phyloP scores from a whole-genome alignment of 2,329 filamentous ascomycete genomes.

The Dactylellina drechsleri region DNA sequence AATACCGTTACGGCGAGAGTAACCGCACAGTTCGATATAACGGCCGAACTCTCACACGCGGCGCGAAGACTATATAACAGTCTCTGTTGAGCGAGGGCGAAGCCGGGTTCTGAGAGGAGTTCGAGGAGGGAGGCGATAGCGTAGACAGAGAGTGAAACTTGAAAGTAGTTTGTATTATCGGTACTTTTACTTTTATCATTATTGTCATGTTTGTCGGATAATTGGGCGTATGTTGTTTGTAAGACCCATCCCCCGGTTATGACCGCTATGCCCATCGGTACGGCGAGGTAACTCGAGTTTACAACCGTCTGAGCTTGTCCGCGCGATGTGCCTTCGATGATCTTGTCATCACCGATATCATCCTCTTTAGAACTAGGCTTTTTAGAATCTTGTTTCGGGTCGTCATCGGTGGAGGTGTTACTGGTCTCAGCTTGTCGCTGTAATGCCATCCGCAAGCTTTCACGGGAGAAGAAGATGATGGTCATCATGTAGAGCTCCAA shows the following conservation, averaged over 20 bases:
- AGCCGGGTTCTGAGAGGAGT: constrained; percentile 85
- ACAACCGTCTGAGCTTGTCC: constrained; percentile 69
- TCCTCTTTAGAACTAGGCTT: background rate
- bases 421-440: constrained; percentile 74
- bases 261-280: constrained; percentile 74
- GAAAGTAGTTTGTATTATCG: constrained; percentile 61
- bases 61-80: constrained; percentile 83
- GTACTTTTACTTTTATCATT: background rate
- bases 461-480: constrained; percentile 92
- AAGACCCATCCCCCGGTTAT: constrained; percentile 73
- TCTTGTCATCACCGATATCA: constrained; percentile 46
- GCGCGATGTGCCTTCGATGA: constrained; percentile 57
- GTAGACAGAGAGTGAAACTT: constrained; percentile 67
- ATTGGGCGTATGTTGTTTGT: constrained; percentile 25
- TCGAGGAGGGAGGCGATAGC: constrained; percentile 74
- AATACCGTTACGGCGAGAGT: constrained; percentile 78
- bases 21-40: constrained; percentile 77
- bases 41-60: constrained; percentile 82
- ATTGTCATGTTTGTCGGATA: constrained; percentile 1
- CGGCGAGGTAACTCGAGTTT: constrained; percentile 85
- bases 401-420: constrained; percentile 15
- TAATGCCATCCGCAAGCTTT: constrained; percentile 88
- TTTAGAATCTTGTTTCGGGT: constrained; percentile 20
- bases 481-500: constrained; percentile 92
- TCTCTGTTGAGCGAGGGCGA: constrained; percentile 84